Evolutionary conservation across 495 filamentous ascomycete species (phyloP).

Genomic region (Penicillium bovifimosum): DNA sequence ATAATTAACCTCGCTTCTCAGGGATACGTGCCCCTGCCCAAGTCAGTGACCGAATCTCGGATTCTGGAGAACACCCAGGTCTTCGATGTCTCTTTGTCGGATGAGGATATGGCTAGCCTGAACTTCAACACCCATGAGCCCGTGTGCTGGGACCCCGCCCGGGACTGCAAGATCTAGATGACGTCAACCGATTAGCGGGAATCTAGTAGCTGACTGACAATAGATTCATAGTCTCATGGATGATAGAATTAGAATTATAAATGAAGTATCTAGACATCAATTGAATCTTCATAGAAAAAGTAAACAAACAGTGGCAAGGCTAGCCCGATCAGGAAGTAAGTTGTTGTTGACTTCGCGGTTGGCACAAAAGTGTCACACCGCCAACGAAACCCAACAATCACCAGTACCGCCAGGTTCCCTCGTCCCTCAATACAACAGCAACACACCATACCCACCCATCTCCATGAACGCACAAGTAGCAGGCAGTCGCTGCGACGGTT

Average conservation of each 20-base stretch:
- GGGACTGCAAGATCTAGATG: constrained; percentile 27
- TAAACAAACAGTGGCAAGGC: no score
- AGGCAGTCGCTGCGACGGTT: constrained; percentile 20
- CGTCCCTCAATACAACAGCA: background rate
- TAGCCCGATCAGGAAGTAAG: constrained; percentile 22
- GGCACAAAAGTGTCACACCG: constrained; percentile 36
- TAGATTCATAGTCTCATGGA: no score
- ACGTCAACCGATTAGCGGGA: constrained; percentile 11
- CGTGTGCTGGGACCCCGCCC: constrained; percentile 71
- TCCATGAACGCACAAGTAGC: constrained; percentile 13
- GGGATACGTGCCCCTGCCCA: constrained; percentile 60
- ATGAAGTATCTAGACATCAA: no score
- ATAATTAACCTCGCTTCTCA: constrained; percentile 51
- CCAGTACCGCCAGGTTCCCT: background rate
- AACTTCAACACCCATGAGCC: constrained; percentile 53
- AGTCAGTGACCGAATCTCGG: constrained; percentile 53
- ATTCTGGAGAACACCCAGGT: constrained; percentile 70
- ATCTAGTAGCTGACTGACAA: constrained; percentile 6
- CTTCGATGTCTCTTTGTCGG: constrained; percentile 72
- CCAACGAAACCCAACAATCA: constrained; percentile 6
- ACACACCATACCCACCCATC: constrained; percentile 4
- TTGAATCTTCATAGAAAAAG: no score
- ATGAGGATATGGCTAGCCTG: constrained; percentile 53
- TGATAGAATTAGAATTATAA: no score
- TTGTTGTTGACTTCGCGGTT: constrained; percentile 25